These are phyloP conservation scores for Dendrobium officinale DNA, from an alignment of 106 monocot genomes.

Conservation along the genomic window DNA sequence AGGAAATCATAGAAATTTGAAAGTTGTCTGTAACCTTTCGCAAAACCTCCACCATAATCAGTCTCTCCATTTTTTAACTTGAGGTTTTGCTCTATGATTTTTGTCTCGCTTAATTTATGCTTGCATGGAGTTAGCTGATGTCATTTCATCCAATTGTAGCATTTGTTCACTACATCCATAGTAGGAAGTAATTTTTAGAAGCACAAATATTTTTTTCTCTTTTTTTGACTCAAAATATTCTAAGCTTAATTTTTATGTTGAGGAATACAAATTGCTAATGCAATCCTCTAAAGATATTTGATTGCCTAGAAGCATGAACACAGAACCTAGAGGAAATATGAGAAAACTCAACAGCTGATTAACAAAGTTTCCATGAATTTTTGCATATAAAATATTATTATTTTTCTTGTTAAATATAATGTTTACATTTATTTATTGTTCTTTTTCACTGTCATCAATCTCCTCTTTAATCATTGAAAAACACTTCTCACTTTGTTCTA, in stretches of 20 bases:
- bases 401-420: background rate
- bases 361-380: background rate
- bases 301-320: background rate
- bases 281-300: background rate
- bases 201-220: background rate
- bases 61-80: no score
- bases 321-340: background rate
- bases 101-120: no score
- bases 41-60: no score
- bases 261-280: background rate
- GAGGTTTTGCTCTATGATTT: no score
- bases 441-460: background rate
- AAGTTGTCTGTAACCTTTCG: no score
- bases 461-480: background rate
- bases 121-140: background rate
- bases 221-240: background rate
- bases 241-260: background rate
- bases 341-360: background rate
- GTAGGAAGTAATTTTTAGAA: background rate
- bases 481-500: background rate
- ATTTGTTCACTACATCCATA: background rate
- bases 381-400: background rate
- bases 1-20: no score
- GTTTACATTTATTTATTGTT: background rate
- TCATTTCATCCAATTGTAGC: background rate